These are phyloP conservation scores for Syzygium malaccense DNA, from an alignment of 441 rosid genomes.

Conservation along the genomic window DNA sequence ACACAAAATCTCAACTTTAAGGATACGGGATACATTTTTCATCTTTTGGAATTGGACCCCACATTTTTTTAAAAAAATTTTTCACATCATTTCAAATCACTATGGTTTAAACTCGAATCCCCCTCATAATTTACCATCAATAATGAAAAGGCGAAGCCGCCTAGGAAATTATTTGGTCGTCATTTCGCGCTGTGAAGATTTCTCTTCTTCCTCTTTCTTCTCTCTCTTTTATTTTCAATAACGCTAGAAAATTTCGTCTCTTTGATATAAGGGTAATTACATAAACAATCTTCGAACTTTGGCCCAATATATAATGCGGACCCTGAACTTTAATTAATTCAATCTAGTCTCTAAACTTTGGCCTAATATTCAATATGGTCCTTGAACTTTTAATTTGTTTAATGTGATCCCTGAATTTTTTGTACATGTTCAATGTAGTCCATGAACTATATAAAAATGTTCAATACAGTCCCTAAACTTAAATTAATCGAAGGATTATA, in stretches of 20 bases:
- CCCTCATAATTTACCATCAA: background rate
- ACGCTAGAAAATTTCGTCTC: background rate
- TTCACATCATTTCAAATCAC: background rate
- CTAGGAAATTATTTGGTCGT: background rate
- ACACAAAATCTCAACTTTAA: background rate
- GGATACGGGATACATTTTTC: background rate
- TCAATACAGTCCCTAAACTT: too few relatives aligned
- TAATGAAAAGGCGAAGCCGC: background rate
- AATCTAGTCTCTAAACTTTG: too few relatives aligned
- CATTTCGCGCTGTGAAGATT: background rate
- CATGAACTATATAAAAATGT: too few relatives aligned
- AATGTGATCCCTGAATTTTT: too few relatives aligned
- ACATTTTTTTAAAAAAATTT: background rate
- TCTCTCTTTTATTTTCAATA: background rate
- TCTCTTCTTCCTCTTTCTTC: background rate
- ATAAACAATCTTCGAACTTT: too few relatives aligned
- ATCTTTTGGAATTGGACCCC: background rate
- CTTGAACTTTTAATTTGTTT: too few relatives aligned
- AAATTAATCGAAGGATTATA: too few relatives aligned
- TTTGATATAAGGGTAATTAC: too few relatives aligned
- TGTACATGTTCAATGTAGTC: too few relatives aligned
- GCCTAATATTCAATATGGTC: too few relatives aligned
- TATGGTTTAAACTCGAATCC: background rate
- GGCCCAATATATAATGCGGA: too few relatives aligned
- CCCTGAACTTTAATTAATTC: too few relatives aligned